Conservation (phyloP, 2,329 filamentous ascomycete species). For the Hymenoscyphus linearis region DNA sequence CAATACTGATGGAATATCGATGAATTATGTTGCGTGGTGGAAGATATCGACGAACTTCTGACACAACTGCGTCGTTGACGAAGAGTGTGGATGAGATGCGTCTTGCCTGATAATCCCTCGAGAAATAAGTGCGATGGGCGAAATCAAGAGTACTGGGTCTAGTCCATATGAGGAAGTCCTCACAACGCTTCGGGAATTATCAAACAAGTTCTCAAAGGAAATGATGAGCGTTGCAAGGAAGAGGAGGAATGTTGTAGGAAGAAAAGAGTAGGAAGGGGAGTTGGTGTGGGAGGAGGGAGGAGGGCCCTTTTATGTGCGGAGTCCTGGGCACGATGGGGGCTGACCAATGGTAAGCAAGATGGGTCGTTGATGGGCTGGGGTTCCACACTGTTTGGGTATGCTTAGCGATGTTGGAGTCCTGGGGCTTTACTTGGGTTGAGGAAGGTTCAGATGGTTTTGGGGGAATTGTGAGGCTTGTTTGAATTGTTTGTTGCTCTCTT, state of each 20-base stretch:
- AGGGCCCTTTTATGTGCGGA: constrained; percentile 26
- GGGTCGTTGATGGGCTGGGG: constrained; percentile 12
- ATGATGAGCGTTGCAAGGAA: constrained; percentile 20
- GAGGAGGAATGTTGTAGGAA: constrained; percentile 13
- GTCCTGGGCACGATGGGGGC: constrained; percentile 4
- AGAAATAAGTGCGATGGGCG: constrained; percentile 23
- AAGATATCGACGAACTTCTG: constrained; percentile 21
- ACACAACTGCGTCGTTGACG: constrained; percentile 20
- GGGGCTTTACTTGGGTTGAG: too few relatives aligned
- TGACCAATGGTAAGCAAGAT: constrained; percentile 18
- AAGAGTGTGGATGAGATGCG: constrained; percentile 19
- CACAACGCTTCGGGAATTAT: constrained; percentile 17
- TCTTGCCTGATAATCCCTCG: constrained; percentile 20
- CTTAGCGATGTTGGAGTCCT: constrained; percentile 21
- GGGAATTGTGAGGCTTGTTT: too few relatives aligned
- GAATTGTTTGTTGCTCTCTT: too few relatives aligned
- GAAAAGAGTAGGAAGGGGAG: constrained; percentile 27
- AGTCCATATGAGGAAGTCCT: constrained; percentile 24
- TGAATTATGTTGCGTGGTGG: constrained; percentile 6
- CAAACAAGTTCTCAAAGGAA: constrained; percentile 22
- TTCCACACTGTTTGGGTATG: constrained; percentile 6
- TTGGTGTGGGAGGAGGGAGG: constrained; percentile 24
- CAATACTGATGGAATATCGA: not conserved
- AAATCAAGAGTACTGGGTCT: constrained; percentile 31
- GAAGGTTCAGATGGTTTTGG: too few relatives aligned